Base-by-base conservation (phyloP, 352 stramenopile species). In the Phytopythium ostracodes region DNA sequence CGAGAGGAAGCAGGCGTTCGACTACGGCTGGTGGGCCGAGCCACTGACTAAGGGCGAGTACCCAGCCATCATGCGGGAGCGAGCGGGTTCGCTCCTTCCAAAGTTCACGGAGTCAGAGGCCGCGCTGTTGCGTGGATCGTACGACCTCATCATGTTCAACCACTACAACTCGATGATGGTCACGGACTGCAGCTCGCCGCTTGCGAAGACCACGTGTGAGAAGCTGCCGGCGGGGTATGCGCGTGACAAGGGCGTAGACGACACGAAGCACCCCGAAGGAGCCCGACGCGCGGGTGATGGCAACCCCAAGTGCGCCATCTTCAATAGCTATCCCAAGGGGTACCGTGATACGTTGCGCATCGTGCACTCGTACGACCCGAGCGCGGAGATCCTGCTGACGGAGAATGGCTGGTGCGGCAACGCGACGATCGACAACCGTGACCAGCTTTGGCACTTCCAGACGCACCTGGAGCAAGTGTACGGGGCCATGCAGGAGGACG, bases 131-230 rank as follows among this genome's bases (percentile, higher is more conserved):
- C 70, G 73, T 43, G 79, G 74, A 14, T 95, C 81, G 22, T 79
- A 77, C 60, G 94, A 98, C 58, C 93, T 98, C 62, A 86, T 98
- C 59, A 96, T 94, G 40, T 65, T 98, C 15, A 98, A 98, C 74
- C 87, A 98, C 69, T 98, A 98, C 75, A 66, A 59, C 40, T 71
- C 71, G 24, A 70, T 67, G 29, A 46, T 62, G 2, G 77, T 81
- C 14, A 76, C 72, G 0, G 70, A 88, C 61, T 80, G 70, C 44
- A 43, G 38, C 8, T 71, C 63, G 2, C 27, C 47, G 35, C 52
- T 56, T 25, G 74, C 68, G 4, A 65, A 27, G 18, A 46, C 64
- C 5, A 25, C 31, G n/a, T 79, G 71, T 44, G 31, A 42, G 27
- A 57, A 56, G 47, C 68, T 76, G 27, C 38, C 52, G 22, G 57